Evolutionary conservation across 2,329 filamentous ascomycete species (phyloP).

Genomic region (Cladosporium sp.): DNA sequence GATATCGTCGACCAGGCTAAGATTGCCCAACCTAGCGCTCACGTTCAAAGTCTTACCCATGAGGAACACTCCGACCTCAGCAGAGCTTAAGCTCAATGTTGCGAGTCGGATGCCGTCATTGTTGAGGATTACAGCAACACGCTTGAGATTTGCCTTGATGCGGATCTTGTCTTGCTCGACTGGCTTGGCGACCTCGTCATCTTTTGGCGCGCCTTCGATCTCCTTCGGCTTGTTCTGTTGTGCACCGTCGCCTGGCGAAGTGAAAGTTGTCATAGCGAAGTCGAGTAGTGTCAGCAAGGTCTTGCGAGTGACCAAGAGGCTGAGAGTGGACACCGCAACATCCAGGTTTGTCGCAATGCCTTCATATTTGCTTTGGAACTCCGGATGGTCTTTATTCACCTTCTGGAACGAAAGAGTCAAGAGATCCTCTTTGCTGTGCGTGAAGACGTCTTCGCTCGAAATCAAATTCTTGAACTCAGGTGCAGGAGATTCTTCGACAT

Average conservation of each 20-base stretch:
- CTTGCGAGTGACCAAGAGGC: conserved; percentile 88
- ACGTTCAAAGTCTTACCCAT: conserved; percentile 84
- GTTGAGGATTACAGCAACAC: conserved; percentile 91
- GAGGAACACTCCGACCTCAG: conserved; percentile 86
- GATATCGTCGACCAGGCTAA: conserved; percentile 89
- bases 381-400: conserved; percentile 87
- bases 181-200: conserved; percentile 38
- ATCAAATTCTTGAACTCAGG: conserved; percentile 96
- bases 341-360: conserved; percentile 93
- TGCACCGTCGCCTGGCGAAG: conserved; percentile 40
- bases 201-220: conserved; percentile 34
- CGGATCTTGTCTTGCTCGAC: conserved; percentile 73
- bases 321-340: conserved; percentile 90
- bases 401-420: conserved; percentile 87
- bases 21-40: conserved; percentile 80
- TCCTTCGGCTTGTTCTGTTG: conserved; percentile 29
- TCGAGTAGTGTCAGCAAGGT: conserved; percentile 90
- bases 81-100: conserved; percentile 88
- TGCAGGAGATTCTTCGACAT: conserved; percentile 81
- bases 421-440: conserved; percentile 74
- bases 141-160: conserved; percentile 91
- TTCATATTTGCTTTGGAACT: conserved; percentile 89
- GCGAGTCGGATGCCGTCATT: conserved; percentile 95
- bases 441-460: conserved; percentile 76
- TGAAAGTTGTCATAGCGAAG: conserved; percentile 91